Conservation (phyloP, 495 filamentous ascomycete genomes). For the Lindgomyces ingoldianus region DNA sequence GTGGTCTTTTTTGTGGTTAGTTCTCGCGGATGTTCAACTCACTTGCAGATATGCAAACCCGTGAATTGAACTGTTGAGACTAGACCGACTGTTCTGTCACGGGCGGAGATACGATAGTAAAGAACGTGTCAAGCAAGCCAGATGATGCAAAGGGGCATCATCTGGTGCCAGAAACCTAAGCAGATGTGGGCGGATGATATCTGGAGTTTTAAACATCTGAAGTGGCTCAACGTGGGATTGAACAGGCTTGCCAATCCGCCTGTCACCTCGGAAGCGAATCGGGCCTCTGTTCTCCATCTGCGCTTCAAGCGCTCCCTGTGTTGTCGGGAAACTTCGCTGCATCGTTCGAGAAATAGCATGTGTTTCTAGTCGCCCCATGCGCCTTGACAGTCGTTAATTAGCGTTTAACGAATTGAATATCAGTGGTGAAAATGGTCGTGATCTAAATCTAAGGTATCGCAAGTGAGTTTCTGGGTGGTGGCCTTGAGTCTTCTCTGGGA, state of each 20-base stretch:
- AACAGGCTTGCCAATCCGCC: no score
- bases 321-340: constrained; percentile 19
- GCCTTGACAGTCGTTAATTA: background rate
- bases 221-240: no score
- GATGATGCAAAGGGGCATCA: background rate
- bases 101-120: constrained; percentile 9
- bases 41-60: background rate
- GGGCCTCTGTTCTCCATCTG: no score
- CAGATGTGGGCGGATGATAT: background rate
- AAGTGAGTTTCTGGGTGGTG: background rate
- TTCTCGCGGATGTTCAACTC: background rate
- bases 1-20: background rate
- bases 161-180: background rate
- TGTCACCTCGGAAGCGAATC: no score
- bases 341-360: constrained; percentile 14
- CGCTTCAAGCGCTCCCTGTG: no score
- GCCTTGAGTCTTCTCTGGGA: no score
- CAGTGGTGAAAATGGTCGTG: background rate
- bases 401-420: background rate
- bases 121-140: background rate
- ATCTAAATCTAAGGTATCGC: background rate
- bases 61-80: constrained; percentile 9
- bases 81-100: background rate
- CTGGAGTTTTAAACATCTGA: no score
- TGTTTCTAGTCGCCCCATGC: background rate